Evolutionary conservation across 257 asterid genomes (phyloP), one percentile per base, ranked within the genome.

Genomic region (Coffea canephora): DNA sequence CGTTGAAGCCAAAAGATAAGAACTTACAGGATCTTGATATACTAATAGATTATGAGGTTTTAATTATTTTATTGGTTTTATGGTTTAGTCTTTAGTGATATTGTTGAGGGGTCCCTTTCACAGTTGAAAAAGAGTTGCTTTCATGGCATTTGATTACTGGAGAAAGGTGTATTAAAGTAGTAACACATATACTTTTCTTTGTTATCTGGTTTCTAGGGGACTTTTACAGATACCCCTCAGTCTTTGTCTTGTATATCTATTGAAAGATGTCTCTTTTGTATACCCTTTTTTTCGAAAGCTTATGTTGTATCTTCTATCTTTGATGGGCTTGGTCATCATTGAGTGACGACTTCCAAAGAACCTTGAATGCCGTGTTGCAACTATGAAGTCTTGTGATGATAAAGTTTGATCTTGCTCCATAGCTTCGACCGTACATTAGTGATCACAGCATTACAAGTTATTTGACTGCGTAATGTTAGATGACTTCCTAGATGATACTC

Each of bases 71-170:
- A 48, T 62, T 78, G 71, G 72, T 71, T 19, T 69, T 77, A 75
- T 83, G 66, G 71, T 64, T 59, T 74, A 72, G 74, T 78, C 3
- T 50, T 39, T 50, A 36, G 61, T 36, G 80, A 80, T 57, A 82
- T 85, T 66, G 97, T 84, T 90, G 86, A 76, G 84, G 74, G 69
- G 94, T 88, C 93, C 78, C 78, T 87, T 77, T 91, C 93, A 69
- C 69, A 50, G 84, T 88, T 77, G 91, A 82, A 79, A 86, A 79
- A 48, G 77, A 76, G 93, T 83, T 65, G 80, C 92, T 88, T 85
- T 89, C 97, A 80, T 59, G 77, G 78, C 84, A 85, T 80, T 87
- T 89, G 86, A 86, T 86, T 87, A 78, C 76, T 81, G 78, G 81
- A 39, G 79, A 78, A 66, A 78, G 12, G 45, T 25, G 73, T 81